Percentiles rank a stretch among this genome's conserved stretches.
phyloP scores from a whole-genome alignment of 2,329 filamentous ascomycete species.

The Fusarium veterinarium region DNA sequence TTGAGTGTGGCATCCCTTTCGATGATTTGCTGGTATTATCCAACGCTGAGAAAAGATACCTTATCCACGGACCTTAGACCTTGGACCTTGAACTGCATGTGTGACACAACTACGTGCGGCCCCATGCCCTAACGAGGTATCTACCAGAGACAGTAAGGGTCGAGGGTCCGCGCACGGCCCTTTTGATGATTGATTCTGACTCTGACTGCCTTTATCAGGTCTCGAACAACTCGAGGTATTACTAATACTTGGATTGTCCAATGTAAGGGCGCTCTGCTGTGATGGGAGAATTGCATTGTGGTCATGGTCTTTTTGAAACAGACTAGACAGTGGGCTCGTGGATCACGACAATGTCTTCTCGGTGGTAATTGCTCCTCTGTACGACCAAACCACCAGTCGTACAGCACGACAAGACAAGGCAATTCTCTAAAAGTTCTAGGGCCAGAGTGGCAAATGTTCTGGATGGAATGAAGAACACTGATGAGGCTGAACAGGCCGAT shows the following conservation, averaged over 20 bases:
- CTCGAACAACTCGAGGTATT: constrained; percentile 33
- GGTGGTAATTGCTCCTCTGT: constrained; percentile 10
- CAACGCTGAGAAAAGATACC: constrained; percentile 12
- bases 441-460: constrained; percentile 35
- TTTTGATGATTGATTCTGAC: constrained; percentile 18
- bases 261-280: constrained; percentile 27
- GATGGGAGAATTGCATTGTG: constrained; percentile 14
- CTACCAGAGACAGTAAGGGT: constrained; percentile 36
- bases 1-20: constrained; percentile 20
- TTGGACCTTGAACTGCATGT: constrained; percentile 13
- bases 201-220: constrained; percentile 14
- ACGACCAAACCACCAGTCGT: neutral
- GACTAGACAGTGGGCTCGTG: constrained; percentile 27
- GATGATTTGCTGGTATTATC: constrained; percentile 15
- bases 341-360: constrained; percentile 15
- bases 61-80: constrained; percentile 8
- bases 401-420: neutral
- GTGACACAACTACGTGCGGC: constrained; percentile 44
- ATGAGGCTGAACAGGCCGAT: constrained; percentile 32
- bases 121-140: constrained; percentile 43
- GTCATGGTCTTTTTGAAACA: constrained; percentile 34
- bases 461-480: constrained; percentile 31
- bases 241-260: constrained; percentile 36
- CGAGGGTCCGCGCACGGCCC: constrained; percentile 39
- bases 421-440: constrained; percentile 1